phyloP scores from a whole-genome alignment of 768 basidiomycete species.

The Boletus rex-veris region DNA sequence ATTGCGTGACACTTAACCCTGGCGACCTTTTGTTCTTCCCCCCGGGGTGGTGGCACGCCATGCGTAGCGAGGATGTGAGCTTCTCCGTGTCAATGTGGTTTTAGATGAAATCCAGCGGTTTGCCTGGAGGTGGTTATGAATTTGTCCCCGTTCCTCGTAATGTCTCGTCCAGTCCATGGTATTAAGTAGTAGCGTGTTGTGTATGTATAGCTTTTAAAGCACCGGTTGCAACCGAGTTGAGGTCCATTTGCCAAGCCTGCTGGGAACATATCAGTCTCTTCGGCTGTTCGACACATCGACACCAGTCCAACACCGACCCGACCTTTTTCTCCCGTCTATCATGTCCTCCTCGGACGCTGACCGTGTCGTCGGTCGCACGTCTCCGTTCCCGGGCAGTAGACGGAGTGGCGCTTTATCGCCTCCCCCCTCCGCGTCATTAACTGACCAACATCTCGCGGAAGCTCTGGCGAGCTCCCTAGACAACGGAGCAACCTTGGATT shows the following conservation, averaged over 20 bases:
- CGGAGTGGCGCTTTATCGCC: constrained; percentile 29
- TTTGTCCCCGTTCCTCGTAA: constrained; percentile 7
- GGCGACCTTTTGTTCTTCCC: constrained; percentile 91
- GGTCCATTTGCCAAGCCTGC: constrained; percentile 12
- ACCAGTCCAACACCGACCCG: constrained; percentile 15
- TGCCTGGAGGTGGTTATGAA: constrained; percentile 20
- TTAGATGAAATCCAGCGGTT: constrained; percentile 38
- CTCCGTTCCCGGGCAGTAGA: constrained; percentile 24
- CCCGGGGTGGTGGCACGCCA: constrained; percentile 92
- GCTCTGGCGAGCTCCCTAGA: constrained; percentile 69
- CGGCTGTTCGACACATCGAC: constrained; percentile 13
- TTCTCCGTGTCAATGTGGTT: constrained; percentile 94
- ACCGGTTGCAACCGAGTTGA: constrained; percentile 29
- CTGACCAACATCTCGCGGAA: constrained; percentile 56
- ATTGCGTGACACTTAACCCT: constrained; percentile 61
- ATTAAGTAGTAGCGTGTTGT: not conserved
- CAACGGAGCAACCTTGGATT: constrained; percentile 77
- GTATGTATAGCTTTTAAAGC: constrained; percentile 18
- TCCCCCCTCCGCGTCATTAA: constrained; percentile 42
- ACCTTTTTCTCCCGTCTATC: constrained; percentile 1
- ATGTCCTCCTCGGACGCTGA: constrained; percentile 33
- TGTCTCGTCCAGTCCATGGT: not conserved
- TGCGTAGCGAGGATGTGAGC: constrained; percentile 78
- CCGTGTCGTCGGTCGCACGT: constrained; percentile 27
- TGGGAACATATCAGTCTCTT: constrained; percentile 17